Evolutionary conservation across 2,329 filamentous ascomycete species (phyloP), one percentile per base, ranked within the genome.

Genomic region (Thelonectria discophora): DNA sequence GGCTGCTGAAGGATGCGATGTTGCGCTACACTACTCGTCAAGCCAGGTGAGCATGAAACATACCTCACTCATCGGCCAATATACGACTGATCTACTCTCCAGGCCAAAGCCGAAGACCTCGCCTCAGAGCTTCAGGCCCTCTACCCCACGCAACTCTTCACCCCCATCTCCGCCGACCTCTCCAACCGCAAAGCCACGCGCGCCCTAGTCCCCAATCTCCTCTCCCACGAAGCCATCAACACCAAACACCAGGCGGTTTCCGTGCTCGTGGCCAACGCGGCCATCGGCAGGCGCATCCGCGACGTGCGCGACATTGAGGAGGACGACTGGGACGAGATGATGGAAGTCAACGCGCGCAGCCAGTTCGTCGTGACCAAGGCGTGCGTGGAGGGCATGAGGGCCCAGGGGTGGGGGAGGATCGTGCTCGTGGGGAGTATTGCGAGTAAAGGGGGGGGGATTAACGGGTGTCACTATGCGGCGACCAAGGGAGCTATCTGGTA

Each of bases 301-400:
- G 73, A 77, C 56, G 64, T 74, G 21, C 54, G 61, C 3, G 68
- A 77, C 18, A 77, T 77, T 24, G 58, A 57, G 34, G 76, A 77
- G 34, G 74, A 74, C 2, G 75, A 77, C 42, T 77, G 76, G 75
- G 75, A 77, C 61, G 69, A 74, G 47, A 68, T 76, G 60, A 73
- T 77, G 66, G 75, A 76, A 32, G 67, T 77, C 27, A 76, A 77
- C 58, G 48, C 71, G 1, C 65, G 74, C 13, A 75, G 74, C 56
- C 74, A 76, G 48, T 76, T 77, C 48, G 73, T 75, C 5, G 70
- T 76, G 2, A 73, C 74, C 2, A 75, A 73, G 30, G 70, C 69
- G 1, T 76, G 74, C 43, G 34, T 76, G 2, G 55, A 65, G 12
- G 72, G 70, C 0, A 77, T 77, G 75, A 66, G 75, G 7, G 24